phyloP scores from a whole-genome alignment of 371 early-diverging fungal species.

The Rhizopus delemar region DNA sequence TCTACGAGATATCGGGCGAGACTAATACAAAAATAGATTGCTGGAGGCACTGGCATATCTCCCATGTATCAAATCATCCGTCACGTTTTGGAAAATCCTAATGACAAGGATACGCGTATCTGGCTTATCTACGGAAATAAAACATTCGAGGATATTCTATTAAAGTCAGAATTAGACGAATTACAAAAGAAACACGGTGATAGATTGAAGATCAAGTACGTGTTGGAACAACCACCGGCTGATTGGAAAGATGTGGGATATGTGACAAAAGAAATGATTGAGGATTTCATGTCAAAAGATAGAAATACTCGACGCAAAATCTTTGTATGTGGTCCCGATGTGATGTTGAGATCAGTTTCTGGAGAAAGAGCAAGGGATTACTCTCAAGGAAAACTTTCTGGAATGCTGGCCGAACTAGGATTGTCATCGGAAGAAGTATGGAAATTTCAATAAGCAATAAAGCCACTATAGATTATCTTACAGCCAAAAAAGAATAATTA shows the following conservation, averaged over 20 bases:
- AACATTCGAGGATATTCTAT: slow-evolving; percentile 52
- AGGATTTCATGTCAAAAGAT: slow-evolving; percentile 16
- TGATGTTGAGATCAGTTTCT: slow-evolving; percentile 39
- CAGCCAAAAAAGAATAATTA: no score
- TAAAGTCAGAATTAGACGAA: slow-evolving; percentile 46
- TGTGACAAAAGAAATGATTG: slow-evolving; percentile 23
- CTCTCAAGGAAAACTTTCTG: slow-evolving; percentile 45
- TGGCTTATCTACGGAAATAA: slow-evolving; percentile 57
- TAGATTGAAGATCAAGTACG: slow-evolving; percentile 39
- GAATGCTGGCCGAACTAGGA: slow-evolving; percentile 37
- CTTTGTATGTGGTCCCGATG: slow-evolving; percentile 53
- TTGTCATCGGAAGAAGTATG: slow-evolving; percentile 40
- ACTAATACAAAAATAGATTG: slow-evolving; percentile 29
- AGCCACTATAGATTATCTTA: no score
- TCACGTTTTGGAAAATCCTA: slow-evolving; percentile 29
- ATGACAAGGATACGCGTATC: slow-evolving; percentile 39
- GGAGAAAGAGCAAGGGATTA: slow-evolving; percentile 47
- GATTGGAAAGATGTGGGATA: slow-evolving; percentile 30
- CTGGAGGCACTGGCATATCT: slow-evolving; percentile 92
- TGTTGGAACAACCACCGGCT: slow-evolving; percentile 31
- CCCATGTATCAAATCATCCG: slow-evolving; percentile 71
- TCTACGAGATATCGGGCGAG: no score
- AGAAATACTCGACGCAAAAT: slow-evolving; percentile 20
- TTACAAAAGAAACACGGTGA: slow-evolving; percentile 26
- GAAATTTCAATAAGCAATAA: slow-evolving; percentile 38